Evolutionary conservation across 2,329 filamentous ascomycete species (phyloP), one percentile per base, ranked within the genome.

Genomic region (Aspergillus tanneri): DNA sequence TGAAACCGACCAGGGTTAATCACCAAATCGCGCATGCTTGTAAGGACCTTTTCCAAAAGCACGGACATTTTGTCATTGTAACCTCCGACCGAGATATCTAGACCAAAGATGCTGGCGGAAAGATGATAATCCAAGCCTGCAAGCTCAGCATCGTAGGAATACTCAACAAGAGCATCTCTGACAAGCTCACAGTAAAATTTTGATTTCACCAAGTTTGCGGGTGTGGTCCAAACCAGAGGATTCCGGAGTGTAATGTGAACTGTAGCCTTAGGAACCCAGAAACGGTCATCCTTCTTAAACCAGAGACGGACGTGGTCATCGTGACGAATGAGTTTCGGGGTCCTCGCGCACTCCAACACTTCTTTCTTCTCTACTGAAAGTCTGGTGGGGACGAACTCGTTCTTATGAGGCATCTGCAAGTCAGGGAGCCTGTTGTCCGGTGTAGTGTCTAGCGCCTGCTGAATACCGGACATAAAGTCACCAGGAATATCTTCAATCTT

Each of bases 281-380:
- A 99, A 0, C 86, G 90, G 60, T 99, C 93, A 62, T 99, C 93
- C 72, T 97, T 97, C 77, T 99, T 99, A 77, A 85, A 96, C 93
- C 93, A 99, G 2, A 89, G 86, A 23, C 91, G 84, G 1, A 88
- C 84, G 25, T 84, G 75, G 5, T 85, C 78, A 57, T 96, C 92
- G 60, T 95, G 90, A 57, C 91, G 85, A 53, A 99, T 86, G 19
- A 99, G 77, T 52, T 85, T 86, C 0, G 93, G 93, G 0, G 83
- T 77, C 46, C 87, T 79, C 0, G 85, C 76, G 1, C 90, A 87
- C 58, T 88, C 82, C 21, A 83, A 77, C n/a, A 93, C 80, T 27
- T 95, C 88, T 70, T 90, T 95, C 78, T 93, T 96, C 68, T 96
- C 90, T 2, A 99, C 93, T 43, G 96, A 90, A 3, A 99, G 80